Evolutionary conservation across 495 filamentous ascomycete species (phyloP), one percentile per base, ranked within the genome.

Genomic region (Pyrenula aspistea): DNA sequence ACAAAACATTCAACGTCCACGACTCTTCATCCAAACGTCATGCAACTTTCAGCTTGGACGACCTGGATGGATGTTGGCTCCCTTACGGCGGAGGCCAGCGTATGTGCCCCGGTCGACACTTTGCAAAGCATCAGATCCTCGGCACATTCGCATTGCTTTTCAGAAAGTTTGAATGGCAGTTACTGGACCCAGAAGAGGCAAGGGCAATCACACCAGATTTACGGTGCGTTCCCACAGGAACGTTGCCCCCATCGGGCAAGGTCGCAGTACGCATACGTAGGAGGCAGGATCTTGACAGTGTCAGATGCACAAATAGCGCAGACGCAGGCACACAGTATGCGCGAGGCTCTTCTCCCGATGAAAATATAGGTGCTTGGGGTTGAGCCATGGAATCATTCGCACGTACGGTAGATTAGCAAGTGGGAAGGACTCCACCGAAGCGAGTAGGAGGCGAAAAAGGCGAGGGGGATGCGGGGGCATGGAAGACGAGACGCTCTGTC

Each of bases 51-150:
- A 60, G 62, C 2, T 36, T 59, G 2, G 66, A 69, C 0, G 64
- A 62, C 3, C 51, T 69, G 2, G 24, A 53, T 3, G 67, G 63
- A 0, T 24, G 53, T 0, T 74, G 60, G 58, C 56, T 69, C 21
- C 70, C 71, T 11, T 72, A 65, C 55, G 66, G 69, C 12, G 67
- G 66, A 0, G 67, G 70, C 0, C 19, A 60, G 4, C 59, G 57
- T 22, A 60, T 69, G 49, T 71, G 68, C 56, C 67, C 67, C 2
- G 68, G 68, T 10, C 63, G 69, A 2, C 62, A 67, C 47, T 62
- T 66, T 57, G 68, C 67, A 0, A 69, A 72, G 56, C 52, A 56
- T 10, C 56, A 71, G 49, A 66, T 69, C 12, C 12, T 68, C 1
- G 24, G 48, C 8, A 62, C 60, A 2, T 55, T 65, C 20, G 68